phyloP scores from a whole-genome alignment of 176 grass and related monocot species.

The Oryza coarctata region DNA sequence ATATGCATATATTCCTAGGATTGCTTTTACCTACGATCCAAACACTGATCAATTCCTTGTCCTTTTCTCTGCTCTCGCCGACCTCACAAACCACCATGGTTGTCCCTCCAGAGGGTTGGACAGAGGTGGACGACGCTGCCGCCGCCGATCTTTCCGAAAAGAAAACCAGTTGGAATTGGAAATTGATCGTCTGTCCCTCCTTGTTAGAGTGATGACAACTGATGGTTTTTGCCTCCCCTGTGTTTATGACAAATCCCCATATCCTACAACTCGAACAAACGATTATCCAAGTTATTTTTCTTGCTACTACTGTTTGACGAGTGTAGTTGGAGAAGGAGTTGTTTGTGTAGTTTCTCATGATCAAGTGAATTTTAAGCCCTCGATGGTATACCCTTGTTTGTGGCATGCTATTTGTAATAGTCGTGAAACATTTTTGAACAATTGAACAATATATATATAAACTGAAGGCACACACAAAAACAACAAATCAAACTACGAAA shows the following conservation, averaged over 20 bases:
- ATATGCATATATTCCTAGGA: slow-evolving; percentile 88
- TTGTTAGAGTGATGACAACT: no score
- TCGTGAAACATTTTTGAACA: background rate
- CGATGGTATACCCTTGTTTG: no score
- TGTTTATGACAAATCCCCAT: background rate
- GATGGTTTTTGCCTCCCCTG: background rate
- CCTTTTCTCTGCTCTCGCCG: slow-evolving; percentile 1
- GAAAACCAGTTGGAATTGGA: background rate
- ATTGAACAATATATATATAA: background rate
- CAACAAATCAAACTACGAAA: no score
- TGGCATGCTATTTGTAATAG: background rate
- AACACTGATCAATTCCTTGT: slow-evolving; percentile 22
- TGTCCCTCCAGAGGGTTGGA: background rate
- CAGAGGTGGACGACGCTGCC: background rate
- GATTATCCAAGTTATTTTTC: no score
- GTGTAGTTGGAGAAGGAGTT: background rate
- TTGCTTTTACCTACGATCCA: slow-evolving; percentile 31
- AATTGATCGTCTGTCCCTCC: no score
- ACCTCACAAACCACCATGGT: slow-evolving; percentile 38
- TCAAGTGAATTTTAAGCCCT: no score
- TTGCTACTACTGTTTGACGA: background rate
- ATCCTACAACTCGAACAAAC: background rate
- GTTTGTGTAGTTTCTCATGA: background rate
- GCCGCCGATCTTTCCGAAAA: background rate
- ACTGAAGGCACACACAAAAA: no score